Evolutionary conservation across 306 rosid genomes (phyloP), one percentile per base, ranked within the genome.

Genomic region (Lotus japonicus): DNA sequence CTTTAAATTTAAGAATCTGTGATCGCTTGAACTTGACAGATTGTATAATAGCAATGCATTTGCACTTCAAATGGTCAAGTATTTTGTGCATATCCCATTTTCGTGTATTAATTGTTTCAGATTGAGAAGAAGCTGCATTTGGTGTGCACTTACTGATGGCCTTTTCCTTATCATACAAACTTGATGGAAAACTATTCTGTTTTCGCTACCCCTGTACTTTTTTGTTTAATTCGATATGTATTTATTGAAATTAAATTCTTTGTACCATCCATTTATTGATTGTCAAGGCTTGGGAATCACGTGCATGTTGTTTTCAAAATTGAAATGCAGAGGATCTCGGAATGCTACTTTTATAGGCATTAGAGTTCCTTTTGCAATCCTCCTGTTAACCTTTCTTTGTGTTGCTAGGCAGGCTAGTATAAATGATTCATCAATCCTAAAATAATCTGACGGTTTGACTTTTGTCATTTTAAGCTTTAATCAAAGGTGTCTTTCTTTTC

Each of bases 281-380:
- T 13, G 28, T 50, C 68, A n/a, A 50, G 23, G 52, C 15, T 36
- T 21, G 65, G 14, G 31, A 26, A 4, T 26, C 4, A 2, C 4
- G 31, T 26, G 4, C 31, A 35, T 35, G 9, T 54, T 57, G 43
- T 46, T 74, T 35, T 9, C 39, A 46, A 28, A 58, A 18, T 46
- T 48, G 58, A 4, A 45, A 55, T 13, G 33, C 58, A 44, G 16
- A 19, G 41, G 41, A 69, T 33, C 48, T 17, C 31, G 50, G 14
- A 44, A 33, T 78, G 52, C 74, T 60, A 16, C 3, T 66, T 58
- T 77, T 66, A 13, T 58, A 39, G 26, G 23, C 4, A 48, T 49
- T 21, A 5, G 31, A 39, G 55, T 31, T 66, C 21, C 73, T 41
- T 18, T 15, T 60, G 31, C 10, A 18, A 42, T 53, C 55, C 63